Evolutionary conservation across 2,329 filamentous ascomycete species (phyloP).

Genomic region (Ascochyta pisi): DNA sequence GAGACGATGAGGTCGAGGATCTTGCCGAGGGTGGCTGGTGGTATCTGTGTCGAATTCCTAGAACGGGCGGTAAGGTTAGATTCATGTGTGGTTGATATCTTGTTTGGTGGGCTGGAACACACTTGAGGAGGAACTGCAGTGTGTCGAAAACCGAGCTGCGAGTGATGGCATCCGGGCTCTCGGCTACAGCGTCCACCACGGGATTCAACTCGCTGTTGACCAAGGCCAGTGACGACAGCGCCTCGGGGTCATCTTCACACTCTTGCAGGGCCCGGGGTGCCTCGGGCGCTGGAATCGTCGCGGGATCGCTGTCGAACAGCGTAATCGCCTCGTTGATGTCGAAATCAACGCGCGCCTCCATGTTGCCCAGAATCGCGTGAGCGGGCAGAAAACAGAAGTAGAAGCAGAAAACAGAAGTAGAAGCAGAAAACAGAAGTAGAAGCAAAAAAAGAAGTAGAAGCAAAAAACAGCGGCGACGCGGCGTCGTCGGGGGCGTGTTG

Average conservation of each 20-base stretch:
- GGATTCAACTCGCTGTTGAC: slow-evolving; percentile 88
- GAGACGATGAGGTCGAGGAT: slow-evolving; percentile 90
- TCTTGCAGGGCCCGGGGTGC: slow-evolving; percentile 84
- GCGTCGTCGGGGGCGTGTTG: slow-evolving; percentile 25
- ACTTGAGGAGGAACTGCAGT: slow-evolving; percentile 96
- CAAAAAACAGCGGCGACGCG: slow-evolving; percentile 24
- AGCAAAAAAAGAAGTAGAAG: slow-evolving; percentile 16
- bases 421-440: slow-evolving; percentile 11
- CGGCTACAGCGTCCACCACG: slow-evolving; percentile 89
- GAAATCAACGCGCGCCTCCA: slow-evolving; percentile 75
- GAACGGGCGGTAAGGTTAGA: slow-evolving; percentile 68
- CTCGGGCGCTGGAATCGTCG: slow-evolving; percentile 81
- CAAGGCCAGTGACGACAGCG: slow-evolving; percentile 73
- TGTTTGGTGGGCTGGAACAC: slow-evolving; percentile 65
- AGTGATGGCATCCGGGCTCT: slow-evolving; percentile 87
- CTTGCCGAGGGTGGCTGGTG: slow-evolving; percentile 85
- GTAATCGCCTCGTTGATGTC: slow-evolving; percentile 97
- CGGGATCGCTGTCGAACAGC: slow-evolving; percentile 93
- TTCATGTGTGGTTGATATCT: slow-evolving; percentile 41
- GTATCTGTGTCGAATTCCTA: slow-evolving; percentile 83
- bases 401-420: slow-evolving; percentile 12
- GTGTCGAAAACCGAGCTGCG: slow-evolving; percentile 85
- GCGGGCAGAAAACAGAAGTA: slow-evolving; percentile 15
- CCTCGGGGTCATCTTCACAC: slow-evolving; percentile 90
- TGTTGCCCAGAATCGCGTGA: slow-evolving; percentile 57